phyloP scores from a whole-genome alignment of 164 flowering plant genomes.

The Malania oleifera region DNA sequence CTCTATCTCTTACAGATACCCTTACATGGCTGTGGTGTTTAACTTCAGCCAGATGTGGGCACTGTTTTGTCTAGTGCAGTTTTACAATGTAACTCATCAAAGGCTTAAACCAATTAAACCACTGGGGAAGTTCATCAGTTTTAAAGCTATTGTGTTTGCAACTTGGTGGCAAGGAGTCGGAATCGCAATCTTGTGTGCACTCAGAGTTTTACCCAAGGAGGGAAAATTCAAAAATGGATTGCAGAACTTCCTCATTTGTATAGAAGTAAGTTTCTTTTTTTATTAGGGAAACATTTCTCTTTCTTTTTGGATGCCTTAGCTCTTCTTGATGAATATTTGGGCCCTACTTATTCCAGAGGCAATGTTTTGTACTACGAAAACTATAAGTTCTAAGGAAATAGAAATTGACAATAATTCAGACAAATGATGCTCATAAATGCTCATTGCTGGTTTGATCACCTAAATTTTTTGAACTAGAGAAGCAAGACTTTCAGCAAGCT shows the following conservation, averaged over 20 bases:
- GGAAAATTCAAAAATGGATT: conserved; percentile 55
- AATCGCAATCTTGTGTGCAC: conserved; percentile 55
- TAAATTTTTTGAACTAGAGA: no score
- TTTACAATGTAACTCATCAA: conserved; percentile 74
- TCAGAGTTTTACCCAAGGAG: conserved; percentile 52
- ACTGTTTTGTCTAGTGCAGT: conserved; percentile 81
- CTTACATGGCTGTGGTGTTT: conserved; percentile 69
- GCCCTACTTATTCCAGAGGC: no score
- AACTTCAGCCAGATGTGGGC: conserved; percentile 99
- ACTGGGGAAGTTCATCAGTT: conserved; percentile 85
- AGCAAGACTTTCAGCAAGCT: no score
- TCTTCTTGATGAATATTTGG: no score
- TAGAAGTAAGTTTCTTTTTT: conserved; percentile 54
- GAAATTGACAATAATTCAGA: no score
- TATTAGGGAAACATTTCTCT: neutral
- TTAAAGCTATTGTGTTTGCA: conserved; percentile 93
- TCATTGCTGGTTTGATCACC: no score
- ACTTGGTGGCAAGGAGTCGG: conserved; percentile 99
- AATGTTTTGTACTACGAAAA: no score
- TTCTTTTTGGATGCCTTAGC: neutral
- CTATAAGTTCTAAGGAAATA: no score
- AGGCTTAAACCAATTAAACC: conserved; percentile 66
- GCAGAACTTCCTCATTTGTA: conserved; percentile 84
- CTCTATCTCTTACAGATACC: conserved; percentile 55
- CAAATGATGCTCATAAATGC: no score